phyloP scores from a whole-genome alignment of 805 yeast genomes.

The Saccharomycopsis schoenii region DNA sequence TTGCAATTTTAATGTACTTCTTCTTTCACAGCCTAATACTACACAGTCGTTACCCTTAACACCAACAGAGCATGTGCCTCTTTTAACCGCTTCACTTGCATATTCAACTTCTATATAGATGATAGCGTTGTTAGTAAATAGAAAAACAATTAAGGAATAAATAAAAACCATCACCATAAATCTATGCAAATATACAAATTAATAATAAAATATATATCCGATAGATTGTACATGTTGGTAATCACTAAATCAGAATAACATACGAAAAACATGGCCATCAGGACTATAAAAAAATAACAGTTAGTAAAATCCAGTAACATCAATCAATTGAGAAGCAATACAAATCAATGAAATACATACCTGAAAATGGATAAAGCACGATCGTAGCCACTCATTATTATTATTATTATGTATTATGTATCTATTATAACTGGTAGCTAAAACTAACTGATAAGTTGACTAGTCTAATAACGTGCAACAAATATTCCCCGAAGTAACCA shows the following conservation, averaged over 20 bases:
- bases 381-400: slow-evolving; percentile 95
- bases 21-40: slow-evolving; percentile 92
- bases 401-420: background rate
- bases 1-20: slow-evolving; percentile 89
- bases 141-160: background rate
- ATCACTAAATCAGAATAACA: slow-evolving; percentile 24
- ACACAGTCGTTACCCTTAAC: slow-evolving; percentile 85
- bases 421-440: background rate
- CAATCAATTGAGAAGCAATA: background rate
- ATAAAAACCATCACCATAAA: no score
- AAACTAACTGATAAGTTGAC: background rate
- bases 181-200: background rate
- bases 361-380: slow-evolving; percentile 96
- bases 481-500: no score
- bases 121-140: slow-evolving; percentile 5
- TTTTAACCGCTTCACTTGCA: slow-evolving; percentile 93
- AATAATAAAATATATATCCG: no score
- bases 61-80: slow-evolving; percentile 98
- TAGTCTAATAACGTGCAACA: background rate
- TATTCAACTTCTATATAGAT: slow-evolving; percentile 70
- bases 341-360: slow-evolving; percentile 35
- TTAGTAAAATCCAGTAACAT: slow-evolving; percentile 25
- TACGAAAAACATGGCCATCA: slow-evolving; percentile 96
- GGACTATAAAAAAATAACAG: slow-evolving; percentile 42
- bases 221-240: no score